Percentiles rank a stretch among this genome's conserved stretches.
Conservation (phyloP, 2,329 filamentous ascomycete species). For the Arthrobotrys iridis region DNA sequence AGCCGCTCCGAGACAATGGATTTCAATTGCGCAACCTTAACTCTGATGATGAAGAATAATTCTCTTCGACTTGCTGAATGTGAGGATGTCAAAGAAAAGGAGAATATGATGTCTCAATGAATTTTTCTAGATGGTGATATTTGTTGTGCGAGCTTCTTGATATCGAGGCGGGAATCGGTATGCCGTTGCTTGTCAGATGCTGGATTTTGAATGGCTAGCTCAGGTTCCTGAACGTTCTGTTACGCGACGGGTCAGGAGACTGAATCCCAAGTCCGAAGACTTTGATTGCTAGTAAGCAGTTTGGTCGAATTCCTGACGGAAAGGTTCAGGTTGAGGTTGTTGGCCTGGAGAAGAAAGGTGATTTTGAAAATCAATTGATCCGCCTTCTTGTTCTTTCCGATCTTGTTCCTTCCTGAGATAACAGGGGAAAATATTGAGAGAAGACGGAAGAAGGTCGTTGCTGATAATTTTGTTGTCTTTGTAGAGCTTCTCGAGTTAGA, state of each 20-base stretch:
- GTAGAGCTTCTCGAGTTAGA: not conserved
- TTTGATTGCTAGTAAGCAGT: not conserved
- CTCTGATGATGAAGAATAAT: constrained; percentile 1
- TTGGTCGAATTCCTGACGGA: not conserved
- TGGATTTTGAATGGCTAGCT: not conserved
- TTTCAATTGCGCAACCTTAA: constrained; percentile 32
- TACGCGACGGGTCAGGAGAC: constrained; percentile 12
- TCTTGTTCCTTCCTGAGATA: not conserved
- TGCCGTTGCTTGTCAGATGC: constrained; percentile 3
- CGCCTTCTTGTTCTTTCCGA: not conserved
- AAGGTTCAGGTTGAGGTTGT: not conserved
- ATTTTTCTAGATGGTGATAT: not conserved
- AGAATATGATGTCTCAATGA: not conserved
- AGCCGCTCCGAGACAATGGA: constrained; percentile 46
- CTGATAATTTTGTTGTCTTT: not conserved
- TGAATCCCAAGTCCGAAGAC: not conserved
- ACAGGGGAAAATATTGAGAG: not conserved
- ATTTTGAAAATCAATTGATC: not conserved
- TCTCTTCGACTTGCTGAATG: constrained; percentile 7
- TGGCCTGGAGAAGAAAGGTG: not conserved
- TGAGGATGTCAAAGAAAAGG: not conserved
- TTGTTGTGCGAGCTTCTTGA: constrained; percentile 2
- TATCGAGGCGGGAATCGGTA: constrained; percentile 5
- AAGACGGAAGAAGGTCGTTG: constrained; percentile 10
- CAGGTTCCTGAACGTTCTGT: constrained; percentile 1